Evolutionary conservation across 192 early-diverging fungal species (phyloP), one percentile per base, ranked within the genome.

Genomic region (Entomortierella lignicola): DNA sequence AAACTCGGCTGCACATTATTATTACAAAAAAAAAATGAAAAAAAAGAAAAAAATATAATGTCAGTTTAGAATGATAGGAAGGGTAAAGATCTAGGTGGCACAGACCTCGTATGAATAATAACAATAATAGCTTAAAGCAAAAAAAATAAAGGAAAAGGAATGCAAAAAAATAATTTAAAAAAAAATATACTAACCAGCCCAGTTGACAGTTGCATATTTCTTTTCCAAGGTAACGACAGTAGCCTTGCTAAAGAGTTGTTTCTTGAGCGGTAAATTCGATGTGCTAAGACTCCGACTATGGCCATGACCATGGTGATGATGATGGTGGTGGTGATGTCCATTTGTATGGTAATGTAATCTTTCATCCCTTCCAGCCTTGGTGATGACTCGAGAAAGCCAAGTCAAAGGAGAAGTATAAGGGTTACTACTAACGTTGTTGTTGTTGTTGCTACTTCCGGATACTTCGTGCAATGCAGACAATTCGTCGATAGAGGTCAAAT

Each of bases 1-100:
- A 68, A 86, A 86, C 65, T 86, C 85, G 51, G 85, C 85, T 79
- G 50, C 23, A 34, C 48, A n/a, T n/a, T n/a, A n/a, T n/a, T n/a
- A n/a, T n/a, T n/a, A 54, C 12, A 30, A 54, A 47, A 55, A 39
- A 54, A 48, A 55, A 30, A 50, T 25, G 34, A 20, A 51, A 29
- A 54, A 15, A 4, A 25, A 54, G 52, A 18, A 27, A 27, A 25
- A 8, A 54, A 54, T 30, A 54, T 30, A 8, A 10, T 52, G 4
- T 52, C 50, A 11, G 50, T 41, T 12, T 26, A 23, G n/a, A 65
- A 31, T 31, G 2, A 18, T 4, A 27, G 37, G 8, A 1, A 26
- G n/a, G n/a, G n/a, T n/a, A n/a, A n/a, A n/a, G n/a, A 34, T 21
- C 8, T 39, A 37, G 43, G 8, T 25, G 37, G 51, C 17, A 8